Conservation (phyloP, 225 moss, liverwort and hornwort species). For the Sphagnum contortum region DNA sequence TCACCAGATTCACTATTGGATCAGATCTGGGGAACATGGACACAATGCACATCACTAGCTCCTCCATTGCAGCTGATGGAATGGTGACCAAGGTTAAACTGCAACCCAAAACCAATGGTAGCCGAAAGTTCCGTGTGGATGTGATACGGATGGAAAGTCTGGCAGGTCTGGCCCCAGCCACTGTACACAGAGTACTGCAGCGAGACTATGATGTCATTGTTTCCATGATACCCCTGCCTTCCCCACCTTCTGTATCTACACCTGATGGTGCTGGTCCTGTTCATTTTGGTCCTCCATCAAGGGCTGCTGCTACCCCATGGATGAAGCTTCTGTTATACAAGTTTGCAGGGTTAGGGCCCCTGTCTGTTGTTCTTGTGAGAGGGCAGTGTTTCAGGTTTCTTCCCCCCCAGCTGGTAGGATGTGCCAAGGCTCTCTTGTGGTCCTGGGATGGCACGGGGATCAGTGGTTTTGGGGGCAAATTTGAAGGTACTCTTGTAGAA, state of each 20-base stretch:
- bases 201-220: conserved; percentile 94
- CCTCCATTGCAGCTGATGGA: conserved; percentile 28
- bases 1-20: not conserved
- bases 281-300: conserved; percentile 95
- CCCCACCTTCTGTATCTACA: conserved; percentile 86
- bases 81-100: conserved; percentile 27
- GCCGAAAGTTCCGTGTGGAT: conserved; percentile 74
- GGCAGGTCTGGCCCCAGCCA: conserved; percentile 81
- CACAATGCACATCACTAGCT: conserved; percentile 14
- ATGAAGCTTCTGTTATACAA: conserved; percentile 93
- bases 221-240: conserved; percentile 94
- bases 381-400: conserved; percentile 72
- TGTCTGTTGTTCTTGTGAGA: conserved; percentile 53
- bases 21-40: conserved; percentile 8
- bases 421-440: conserved; percentile 91
- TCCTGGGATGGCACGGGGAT: conserved; percentile 90
- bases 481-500: conserved; percentile 81
- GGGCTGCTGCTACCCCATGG: conserved; percentile 83
- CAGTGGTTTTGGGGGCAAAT: conserved; percentile 84
- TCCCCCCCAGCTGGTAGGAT: conserved; percentile 76
- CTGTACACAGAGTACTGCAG: conserved; percentile 79
- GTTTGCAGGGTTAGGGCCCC: conserved; percentile 47
- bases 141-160: conserved; percentile 94
- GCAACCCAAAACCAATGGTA: conserved; percentile 23
- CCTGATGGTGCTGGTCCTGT: conserved; percentile 82